Evolutionary conservation across 805 yeast species (phyloP).

Genomic region (Teunomyces gatunensis): DNA sequence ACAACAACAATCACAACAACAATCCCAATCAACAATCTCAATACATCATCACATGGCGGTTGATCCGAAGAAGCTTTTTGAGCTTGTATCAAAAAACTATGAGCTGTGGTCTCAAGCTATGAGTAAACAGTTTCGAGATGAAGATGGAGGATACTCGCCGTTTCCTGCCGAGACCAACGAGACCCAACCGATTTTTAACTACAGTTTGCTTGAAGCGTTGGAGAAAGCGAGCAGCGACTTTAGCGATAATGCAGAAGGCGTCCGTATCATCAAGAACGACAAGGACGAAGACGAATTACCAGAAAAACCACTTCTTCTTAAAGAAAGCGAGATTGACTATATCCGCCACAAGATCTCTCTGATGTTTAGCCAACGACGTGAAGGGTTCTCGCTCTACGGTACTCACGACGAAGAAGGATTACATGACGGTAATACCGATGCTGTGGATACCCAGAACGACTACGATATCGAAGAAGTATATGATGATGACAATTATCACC

Average conservation of each 20-base stretch:
- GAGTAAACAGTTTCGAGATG: slow-evolving; percentile 22
- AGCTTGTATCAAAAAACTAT: slow-evolving; percentile 34
- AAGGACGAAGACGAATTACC: background rate
- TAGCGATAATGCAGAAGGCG: slow-evolving; percentile 9
- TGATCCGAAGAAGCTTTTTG: slow-evolving; percentile 29
- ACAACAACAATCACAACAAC: no score
- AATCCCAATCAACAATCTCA: no score
- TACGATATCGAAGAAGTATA: slow-evolving; percentile 38
- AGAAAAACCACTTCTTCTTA: slow-evolving; percentile 12
- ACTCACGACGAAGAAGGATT: slow-evolving; percentile 41
- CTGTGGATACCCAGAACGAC: slow-evolving; percentile 29
- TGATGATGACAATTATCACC: slow-evolving; percentile 29
- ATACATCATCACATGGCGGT: background rate
- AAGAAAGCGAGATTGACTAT: slow-evolving; percentile 28
- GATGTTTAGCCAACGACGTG: slow-evolving; percentile 16
- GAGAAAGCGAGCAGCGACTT: slow-evolving; percentile 25
- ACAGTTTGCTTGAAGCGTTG: slow-evolving; percentile 28
- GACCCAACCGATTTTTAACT: slow-evolving; percentile 23
- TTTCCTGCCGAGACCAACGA: slow-evolving; percentile 18
- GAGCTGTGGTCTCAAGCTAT: slow-evolving; percentile 38
- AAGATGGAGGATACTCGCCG: slow-evolving; percentile 27
- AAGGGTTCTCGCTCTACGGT: slow-evolving; percentile 34
- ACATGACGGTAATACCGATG: slow-evolving; percentile 30
- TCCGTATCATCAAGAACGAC: no score
- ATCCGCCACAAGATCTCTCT: slow-evolving; percentile 25